Base-by-base conservation (phyloP, 73 alveolate genomes). In the Paramecium bursaria region DNA sequence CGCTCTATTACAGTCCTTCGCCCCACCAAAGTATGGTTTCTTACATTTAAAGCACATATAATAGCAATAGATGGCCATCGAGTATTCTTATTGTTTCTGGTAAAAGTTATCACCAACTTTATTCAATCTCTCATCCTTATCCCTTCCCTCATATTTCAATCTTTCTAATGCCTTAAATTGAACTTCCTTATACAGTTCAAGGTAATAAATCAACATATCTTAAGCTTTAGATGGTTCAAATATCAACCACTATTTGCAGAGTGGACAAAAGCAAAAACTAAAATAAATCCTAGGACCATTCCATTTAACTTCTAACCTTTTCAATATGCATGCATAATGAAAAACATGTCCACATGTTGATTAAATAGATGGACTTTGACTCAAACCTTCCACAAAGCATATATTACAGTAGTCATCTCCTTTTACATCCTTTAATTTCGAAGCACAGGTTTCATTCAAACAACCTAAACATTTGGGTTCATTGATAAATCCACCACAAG, bases 1-100 rank as follows among this genome's bases (percentile, higher is more conserved):
- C 48, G 87, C 94, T 87, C 91, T 88, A 33, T 93, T 97, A 46
- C 99, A 97, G 55, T 92, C 98, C 74, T 95, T 94, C 60, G 94
- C 91, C 11, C 99, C 99, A 74, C 98, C 99, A 86, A 97, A 97
- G 61, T 97, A 97, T 1, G 99, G 99, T 48, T 76, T 75, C 80
- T 94, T 91, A 55, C 99, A 97, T 74, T 95, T 91, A 91, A 90
- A 97, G 67, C 99, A 97, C 95, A 86, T 86, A 85, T 95, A 97
- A 74, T 97, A 97, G 10, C 98, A 85, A 52, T 94, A 93, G 42
- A 94, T 87, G 9, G 94, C 95, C 88, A 97, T 46, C 29, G 98
- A 97, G 87, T 94, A 97, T 9, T 82, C 88, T 74, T 94, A 95
- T 15, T 94, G 92, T 51, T 95, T 95, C 22, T 94, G 90, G 74